Conservation (phyloP, 2,329 filamentous ascomycete species). For the Paracoccidioides lutzii region DNA sequence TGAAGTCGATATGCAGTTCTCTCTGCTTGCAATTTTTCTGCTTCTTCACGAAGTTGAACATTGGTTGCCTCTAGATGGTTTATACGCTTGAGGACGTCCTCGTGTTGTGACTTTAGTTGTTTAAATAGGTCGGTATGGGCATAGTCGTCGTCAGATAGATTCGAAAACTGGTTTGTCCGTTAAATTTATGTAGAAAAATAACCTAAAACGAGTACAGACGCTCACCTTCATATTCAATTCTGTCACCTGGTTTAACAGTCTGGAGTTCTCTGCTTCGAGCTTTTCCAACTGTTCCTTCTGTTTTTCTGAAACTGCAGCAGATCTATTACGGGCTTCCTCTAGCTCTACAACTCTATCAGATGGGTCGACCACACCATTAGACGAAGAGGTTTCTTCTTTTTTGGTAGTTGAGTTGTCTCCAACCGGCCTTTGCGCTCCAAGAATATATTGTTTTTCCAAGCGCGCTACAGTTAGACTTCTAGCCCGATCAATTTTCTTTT, state of each 20-base stretch:
- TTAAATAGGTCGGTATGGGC: conserved; percentile 89
- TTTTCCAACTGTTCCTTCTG: conserved; percentile 80
- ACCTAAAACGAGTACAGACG: conserved; percentile 14
- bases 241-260: conserved; percentile 65
- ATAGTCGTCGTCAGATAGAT: conserved; percentile 82
- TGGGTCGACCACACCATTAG: conserved; percentile 38
- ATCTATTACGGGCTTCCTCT: conserved; percentile 64
- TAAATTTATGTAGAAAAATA: conserved; percentile 43
- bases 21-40: conserved; percentile 73
- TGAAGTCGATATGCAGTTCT: conserved; percentile 68
- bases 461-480: conserved; percentile 85
- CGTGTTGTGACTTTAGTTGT: conserved; percentile 74
- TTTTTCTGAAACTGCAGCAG: conserved; percentile 61
- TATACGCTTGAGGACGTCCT: conserved; percentile 81
- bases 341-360: conserved; percentile 50
- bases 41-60: conserved; percentile 69
- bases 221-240: conserved; percentile 48
- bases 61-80: conserved; percentile 88
- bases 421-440: conserved; percentile 41
- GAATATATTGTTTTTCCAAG: conserved; percentile 75
- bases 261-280: conserved; percentile 62
- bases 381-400: conserved; percentile 39
- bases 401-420: conserved; percentile 36
- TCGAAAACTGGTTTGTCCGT: conserved; percentile 42
- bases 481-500: conserved; percentile 82